phyloP scores from a whole-genome alignment of 805 yeast species.

The Nakazawaea wickerhamii region DNA sequence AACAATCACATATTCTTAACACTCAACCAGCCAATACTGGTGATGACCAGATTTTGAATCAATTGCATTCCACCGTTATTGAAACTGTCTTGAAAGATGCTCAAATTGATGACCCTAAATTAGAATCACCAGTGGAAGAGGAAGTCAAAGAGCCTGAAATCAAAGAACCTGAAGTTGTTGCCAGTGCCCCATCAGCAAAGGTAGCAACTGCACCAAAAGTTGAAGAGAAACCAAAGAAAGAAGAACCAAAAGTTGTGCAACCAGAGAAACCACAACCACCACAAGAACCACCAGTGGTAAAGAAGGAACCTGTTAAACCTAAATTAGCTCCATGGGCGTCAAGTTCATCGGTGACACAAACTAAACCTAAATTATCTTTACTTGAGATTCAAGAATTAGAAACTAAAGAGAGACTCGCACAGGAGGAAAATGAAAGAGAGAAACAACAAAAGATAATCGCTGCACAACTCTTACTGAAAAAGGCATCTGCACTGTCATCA shows the following conservation, averaged over 20 bases:
- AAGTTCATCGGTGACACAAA: constrained; percentile 18
- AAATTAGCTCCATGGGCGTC: constrained; percentile 54
- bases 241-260: neutral
- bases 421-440: constrained; percentile 33
- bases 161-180: constrained; percentile 46
- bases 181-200: too few relatives aligned
- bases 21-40: too few relatives aligned
- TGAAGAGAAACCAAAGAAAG: neutral
- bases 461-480: constrained; percentile 8
- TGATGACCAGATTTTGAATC: constrained; percentile 26
- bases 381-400: constrained; percentile 44
- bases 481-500: neutral
- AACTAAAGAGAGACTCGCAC: constrained; percentile 38
- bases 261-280: neutral
- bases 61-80: constrained; percentile 35
- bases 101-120: neutral
- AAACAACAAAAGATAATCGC: constrained; percentile 19
- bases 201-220: neutral
- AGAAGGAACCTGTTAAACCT: constrained; percentile 14
- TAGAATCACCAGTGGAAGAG: too few relatives aligned
- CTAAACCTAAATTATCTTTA: constrained; percentile 38
- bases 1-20: constrained; percentile 5
- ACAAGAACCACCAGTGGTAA: neutral
- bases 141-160: constrained; percentile 15
- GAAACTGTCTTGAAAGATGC: constrained; percentile 34